These are phyloP conservation scores for Saccharomycopsis fermentans DNA, from an alignment of 805 yeast species.

Conservation along the genomic window DNA sequence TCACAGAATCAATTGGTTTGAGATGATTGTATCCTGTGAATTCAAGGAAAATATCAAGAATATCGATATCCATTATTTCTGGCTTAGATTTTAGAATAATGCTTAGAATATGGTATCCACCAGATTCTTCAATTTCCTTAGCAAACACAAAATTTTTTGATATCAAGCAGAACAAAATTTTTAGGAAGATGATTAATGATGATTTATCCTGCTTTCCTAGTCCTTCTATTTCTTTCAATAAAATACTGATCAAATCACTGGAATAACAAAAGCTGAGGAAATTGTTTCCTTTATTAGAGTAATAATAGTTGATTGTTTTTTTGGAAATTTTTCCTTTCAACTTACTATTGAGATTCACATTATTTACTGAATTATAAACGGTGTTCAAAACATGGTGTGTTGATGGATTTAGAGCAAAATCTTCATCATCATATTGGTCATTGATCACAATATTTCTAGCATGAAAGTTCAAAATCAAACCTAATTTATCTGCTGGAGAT, in stretches of 20 bases:
- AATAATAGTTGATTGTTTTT: background rate
- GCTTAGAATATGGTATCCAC: constrained; percentile 51
- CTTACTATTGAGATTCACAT: constrained; percentile 6
- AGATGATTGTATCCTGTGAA: constrained; percentile 47
- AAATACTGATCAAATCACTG: constrained; percentile 42
- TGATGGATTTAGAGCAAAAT: background rate
- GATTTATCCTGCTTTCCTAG: constrained; percentile 20
- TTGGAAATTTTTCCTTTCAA: constrained; percentile 6
- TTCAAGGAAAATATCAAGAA: constrained; percentile 38
- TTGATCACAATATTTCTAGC: constrained; percentile 17
- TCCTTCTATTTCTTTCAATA: constrained; percentile 38
- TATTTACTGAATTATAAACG: constrained; percentile 14
- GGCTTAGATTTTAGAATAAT: constrained; percentile 39
- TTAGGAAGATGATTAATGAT: constrained; percentile 23
- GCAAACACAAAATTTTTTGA: constrained; percentile 40
- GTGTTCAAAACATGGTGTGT: constrained; percentile 12
- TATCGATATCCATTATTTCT: constrained; percentile 29
- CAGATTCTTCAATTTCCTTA: constrained; percentile 47
- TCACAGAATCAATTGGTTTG: constrained; percentile 44
- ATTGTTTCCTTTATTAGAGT: constrained; percentile 8
- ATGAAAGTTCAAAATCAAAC: constrained; percentile 21
- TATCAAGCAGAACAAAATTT: constrained; percentile 34
- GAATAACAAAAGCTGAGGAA: constrained; percentile 20
- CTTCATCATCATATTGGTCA: background rate
- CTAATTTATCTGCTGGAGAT: constrained; percentile 9